Percentiles rank a stretch among this genome's conserved stretches.
These are phyloP conservation scores for Rhizopogon vinicolor DNA, from an alignment of 768 basidiomycete genomes.

Conservation along the genomic window DNA sequence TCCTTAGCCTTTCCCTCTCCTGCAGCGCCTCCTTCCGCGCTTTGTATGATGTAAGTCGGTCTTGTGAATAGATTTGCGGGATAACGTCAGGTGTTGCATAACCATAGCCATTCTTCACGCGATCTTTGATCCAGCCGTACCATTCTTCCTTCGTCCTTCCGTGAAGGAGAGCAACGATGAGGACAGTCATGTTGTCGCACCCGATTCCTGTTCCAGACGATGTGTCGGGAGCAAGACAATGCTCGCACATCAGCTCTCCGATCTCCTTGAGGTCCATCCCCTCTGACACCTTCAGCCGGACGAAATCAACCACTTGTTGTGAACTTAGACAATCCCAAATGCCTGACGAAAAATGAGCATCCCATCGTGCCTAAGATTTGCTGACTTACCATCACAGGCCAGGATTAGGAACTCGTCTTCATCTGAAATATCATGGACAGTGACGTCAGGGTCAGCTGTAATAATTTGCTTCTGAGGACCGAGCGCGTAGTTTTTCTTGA, in stretches of 20 bases:
- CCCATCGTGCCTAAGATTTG: background rate
- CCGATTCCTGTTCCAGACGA: slow-evolving; percentile 90
- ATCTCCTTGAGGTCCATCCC: slow-evolving; percentile 79
- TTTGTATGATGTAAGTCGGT: slow-evolving; percentile 58
- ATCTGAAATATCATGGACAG: slow-evolving; percentile 68
- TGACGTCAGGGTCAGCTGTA: slow-evolving; percentile 91
- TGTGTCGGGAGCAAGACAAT: slow-evolving; percentile 92
- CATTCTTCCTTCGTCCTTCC: slow-evolving; percentile 90
- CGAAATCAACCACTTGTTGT: slow-evolving; percentile 88
- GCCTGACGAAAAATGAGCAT: slow-evolving; percentile 44
- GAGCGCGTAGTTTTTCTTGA: slow-evolving; percentile 88
- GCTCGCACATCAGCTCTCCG: slow-evolving; percentile 84
- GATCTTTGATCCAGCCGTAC: slow-evolving; percentile 84
- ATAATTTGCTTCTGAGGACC: slow-evolving; percentile 90
- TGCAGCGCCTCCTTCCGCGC: slow-evolving; percentile 57
- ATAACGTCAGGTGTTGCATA: slow-evolving; percentile 71
- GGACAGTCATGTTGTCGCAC: slow-evolving; percentile 98
- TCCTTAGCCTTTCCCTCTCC: slow-evolving; percentile 37
- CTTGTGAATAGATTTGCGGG: slow-evolving; percentile 72
- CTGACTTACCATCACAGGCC: slow-evolving; percentile 85
- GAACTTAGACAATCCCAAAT: slow-evolving; percentile 98
- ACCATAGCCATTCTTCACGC: slow-evolving; percentile 73
- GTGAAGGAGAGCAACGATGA: slow-evolving; percentile 83
- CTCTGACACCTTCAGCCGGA: slow-evolving; percentile 76
- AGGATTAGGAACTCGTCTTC: slow-evolving; percentile 98